A percentile compares a stretch with the other conserved stretches of the same genome.
Evolutionary conservation across 108 stramenopile genomes (phyloP).

Genomic region (Stephanodiscus triporus): DNA sequence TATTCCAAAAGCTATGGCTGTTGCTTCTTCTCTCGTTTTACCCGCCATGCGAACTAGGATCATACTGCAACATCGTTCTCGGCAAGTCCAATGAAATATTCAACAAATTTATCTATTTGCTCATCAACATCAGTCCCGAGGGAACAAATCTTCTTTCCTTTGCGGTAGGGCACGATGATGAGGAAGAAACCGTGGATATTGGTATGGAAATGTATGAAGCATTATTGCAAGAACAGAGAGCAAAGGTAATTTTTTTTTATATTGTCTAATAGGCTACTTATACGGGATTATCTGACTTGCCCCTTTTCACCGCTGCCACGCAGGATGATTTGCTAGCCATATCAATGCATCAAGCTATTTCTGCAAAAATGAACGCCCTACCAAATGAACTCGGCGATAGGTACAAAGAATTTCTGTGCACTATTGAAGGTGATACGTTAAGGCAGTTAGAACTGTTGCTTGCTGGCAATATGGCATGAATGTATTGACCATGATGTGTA

Average conservation of each 20-base stretch:
- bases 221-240: slow-evolving; percentile 7
- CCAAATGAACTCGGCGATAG: slow-evolving; percentile 19
- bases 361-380: slow-evolving; percentile 17
- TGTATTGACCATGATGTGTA: not conserved
- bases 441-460: slow-evolving; percentile 4
- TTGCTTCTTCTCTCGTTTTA: slow-evolving; percentile 42
- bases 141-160: slow-evolving; percentile 37
- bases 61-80: slow-evolving; percentile 13
- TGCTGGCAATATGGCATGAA: not conserved
- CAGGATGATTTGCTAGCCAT: slow-evolving; percentile 13
- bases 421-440: slow-evolving; percentile 5
- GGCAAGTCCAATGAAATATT: slow-evolving; percentile 34
- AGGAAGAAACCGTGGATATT: slow-evolving; percentile 28
- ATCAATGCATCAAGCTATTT: slow-evolving; percentile 14
- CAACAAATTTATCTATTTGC: slow-evolving; percentile 8
- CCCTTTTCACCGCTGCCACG: not conserved
- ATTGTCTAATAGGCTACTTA: not conserved
- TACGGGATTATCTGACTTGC: not conserved
- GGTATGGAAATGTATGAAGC: slow-evolving; percentile 19
- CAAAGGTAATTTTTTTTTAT: slow-evolving; percentile 13
- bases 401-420: slow-evolving; percentile 16
- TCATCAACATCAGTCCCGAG: slow-evolving; percentile 22
- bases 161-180: slow-evolving; percentile 37
- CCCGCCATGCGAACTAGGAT: slow-evolving; percentile 22
- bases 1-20: slow-evolving; percentile 46